Evolutionary conservation across 2,329 filamentous ascomycete genomes (phyloP).

Genomic region (Sclerotinia trifoliorum): DNA sequence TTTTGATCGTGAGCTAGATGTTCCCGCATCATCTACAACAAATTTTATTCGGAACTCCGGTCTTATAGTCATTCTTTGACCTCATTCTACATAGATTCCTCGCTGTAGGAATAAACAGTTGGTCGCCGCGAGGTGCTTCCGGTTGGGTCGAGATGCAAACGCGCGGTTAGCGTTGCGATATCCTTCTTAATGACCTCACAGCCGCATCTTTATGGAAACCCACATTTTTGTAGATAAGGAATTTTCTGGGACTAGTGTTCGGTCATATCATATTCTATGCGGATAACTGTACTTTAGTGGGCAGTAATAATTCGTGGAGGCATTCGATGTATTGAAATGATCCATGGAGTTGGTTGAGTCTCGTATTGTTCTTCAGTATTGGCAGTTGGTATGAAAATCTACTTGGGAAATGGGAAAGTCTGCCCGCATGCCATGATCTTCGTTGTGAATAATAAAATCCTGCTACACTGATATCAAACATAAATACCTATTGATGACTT

Average conservation of each 20-base stretch:
- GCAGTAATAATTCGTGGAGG: too few relatives aligned
- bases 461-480: not conserved
- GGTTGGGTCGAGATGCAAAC: not conserved
- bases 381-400: not conserved
- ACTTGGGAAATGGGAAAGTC: not conserved
- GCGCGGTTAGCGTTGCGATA: not conserved
- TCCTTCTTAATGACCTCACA: slow-evolving; percentile 2
- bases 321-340: not conserved
- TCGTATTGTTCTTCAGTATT: not conserved
- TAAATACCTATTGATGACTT: not conserved
- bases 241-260: not conserved
- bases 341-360: not conserved
- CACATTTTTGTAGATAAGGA: not conserved
- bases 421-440: not conserved
- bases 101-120: not conserved
- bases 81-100: not conserved
- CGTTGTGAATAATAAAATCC: not conserved
- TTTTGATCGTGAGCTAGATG: too few relatives aligned
- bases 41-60: not conserved
- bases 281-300: too few relatives aligned
- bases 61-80: not conserved
- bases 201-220: slow-evolving; percentile 6
- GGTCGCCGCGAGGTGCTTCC: not conserved
- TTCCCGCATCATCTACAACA: too few relatives aligned
- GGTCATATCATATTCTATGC: not conserved